Evolutionary conservation across 768 basidiomycete genomes (phyloP).

Genomic region (Pisolithus tinctorius): DNA sequence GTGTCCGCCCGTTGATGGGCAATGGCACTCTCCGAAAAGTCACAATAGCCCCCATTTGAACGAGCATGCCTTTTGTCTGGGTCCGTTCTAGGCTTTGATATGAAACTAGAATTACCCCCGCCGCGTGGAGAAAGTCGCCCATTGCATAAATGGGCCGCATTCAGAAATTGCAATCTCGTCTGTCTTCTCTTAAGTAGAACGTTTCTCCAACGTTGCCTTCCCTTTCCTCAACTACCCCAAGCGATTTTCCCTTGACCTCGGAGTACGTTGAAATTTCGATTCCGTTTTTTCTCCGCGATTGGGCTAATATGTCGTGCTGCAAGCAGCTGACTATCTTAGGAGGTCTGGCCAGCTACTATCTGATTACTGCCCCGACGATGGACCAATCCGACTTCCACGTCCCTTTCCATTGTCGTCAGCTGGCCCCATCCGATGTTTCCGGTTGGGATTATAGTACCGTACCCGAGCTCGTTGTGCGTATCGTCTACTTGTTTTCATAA

Average conservation of each 20-base stretch:
- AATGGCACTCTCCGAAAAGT: background rate
- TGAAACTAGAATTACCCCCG: background rate
- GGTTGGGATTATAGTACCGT: slow-evolving; percentile 24
- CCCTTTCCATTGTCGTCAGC: slow-evolving; percentile 24
- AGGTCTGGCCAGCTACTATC: background rate
- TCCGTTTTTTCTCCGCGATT: background rate
- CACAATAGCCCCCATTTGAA: background rate
- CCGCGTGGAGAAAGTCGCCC: background rate
- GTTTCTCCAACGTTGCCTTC: background rate
- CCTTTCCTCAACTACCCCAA: background rate
- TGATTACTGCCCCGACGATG: slow-evolving; percentile 6
- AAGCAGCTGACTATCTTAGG: background rate
- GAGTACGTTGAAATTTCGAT: background rate
- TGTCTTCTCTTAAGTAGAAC: background rate
- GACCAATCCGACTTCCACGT: slow-evolving; percentile 16
- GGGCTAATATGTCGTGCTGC: background rate
- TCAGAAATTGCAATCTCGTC: background rate
- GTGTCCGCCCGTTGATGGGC: background rate
- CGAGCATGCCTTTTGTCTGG: background rate
- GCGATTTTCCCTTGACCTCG: background rate
- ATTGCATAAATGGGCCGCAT: background rate
- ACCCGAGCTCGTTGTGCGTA: slow-evolving; percentile 23
- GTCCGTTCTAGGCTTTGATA: background rate
- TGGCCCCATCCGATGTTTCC: slow-evolving; percentile 20
- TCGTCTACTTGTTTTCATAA: slow-evolving; percentile 3